phyloP scores from a whole-genome alignment of 2,329 filamentous ascomycete species.

The Clonostachys rhizophaga region DNA sequence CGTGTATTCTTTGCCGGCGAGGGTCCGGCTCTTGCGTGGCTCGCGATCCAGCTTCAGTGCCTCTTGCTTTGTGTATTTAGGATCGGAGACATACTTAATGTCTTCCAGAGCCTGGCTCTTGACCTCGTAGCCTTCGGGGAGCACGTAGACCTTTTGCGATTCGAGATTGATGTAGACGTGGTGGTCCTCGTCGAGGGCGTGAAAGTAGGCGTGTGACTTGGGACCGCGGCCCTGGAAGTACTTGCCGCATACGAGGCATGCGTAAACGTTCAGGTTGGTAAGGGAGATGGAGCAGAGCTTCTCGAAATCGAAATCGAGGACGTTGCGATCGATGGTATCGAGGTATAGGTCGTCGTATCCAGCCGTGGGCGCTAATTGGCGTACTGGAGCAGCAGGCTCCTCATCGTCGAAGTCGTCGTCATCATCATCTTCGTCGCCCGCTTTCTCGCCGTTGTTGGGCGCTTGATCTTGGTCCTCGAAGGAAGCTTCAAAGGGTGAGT shows the following conservation, averaged over 20 bases:
- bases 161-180: slow-evolving; percentile 99
- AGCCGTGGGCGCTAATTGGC: slow-evolving; percentile 74
- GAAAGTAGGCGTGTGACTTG: slow-evolving; percentile 96
- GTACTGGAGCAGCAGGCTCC: slow-evolving; percentile 39
- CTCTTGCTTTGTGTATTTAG: slow-evolving; percentile 74
- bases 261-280: slow-evolving; percentile 98
- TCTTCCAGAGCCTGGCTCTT: slow-evolving; percentile 92
- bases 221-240: slow-evolving; percentile 94
- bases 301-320: slow-evolving; percentile 97
- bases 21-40: slow-evolving; percentile 62
- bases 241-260: slow-evolving; percentile 94
- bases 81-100: slow-evolving; percentile 97
- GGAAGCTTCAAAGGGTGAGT: slow-evolving; percentile 27
- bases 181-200: slow-evolving; percentile 90
- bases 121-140: slow-evolving; percentile 97
- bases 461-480: slow-evolving; percentile 21
- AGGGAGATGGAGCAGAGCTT: slow-evolving; percentile 95
- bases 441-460: slow-evolving; percentile 20
- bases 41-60: slow-evolving; percentile 74
- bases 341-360: slow-evolving; percentile 96
- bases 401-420: slow-evolving; percentile 36
- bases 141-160: slow-evolving; percentile 82
- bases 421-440: slow-evolving; percentile 18
- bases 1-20: slow-evolving; percentile 79
- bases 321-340: slow-evolving; percentile 89